Base-by-base conservation (phyloP, 1,284 basidiomycete genomes). In the Dichomitus squalens region DNA sequence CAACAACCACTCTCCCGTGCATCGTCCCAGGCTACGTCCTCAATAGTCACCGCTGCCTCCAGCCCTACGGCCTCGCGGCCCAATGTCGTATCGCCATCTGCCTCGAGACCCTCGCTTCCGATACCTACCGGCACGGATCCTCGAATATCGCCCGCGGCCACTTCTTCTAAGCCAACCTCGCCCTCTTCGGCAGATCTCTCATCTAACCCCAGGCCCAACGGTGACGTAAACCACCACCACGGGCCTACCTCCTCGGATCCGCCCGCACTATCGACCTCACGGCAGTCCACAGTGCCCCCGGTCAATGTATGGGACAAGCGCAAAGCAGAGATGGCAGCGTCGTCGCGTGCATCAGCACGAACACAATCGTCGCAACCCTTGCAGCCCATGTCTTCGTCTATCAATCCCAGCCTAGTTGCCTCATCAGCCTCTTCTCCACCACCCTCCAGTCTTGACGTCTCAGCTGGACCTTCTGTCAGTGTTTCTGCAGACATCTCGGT, bases 281-380 rank as follows among this genome's bases (percentile, higher is more conserved):
- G 61, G 46, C 54, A 60, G 40, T 14, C 64, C 21, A 12, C 62
- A 57, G 57, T 68, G 7, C 71, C 76, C 35, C 61, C 68, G 3
- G 66, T 70, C 41, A 84, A 84, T 63, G 73, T 82, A 4, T 85
- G 83, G 83, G 74, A 72, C 61, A 64, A 75, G 55, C 75, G 82
- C 18, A 81, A 74, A 59, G 80, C 81, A 61, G 76, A 81, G 59
- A 76, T 79, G 72, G 75, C 75, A 52, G 64, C 68, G 52, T 31
- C 68, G 52, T 31, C 50, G 14, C 72, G 70, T n/a, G 59, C 66
- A 7, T 64, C 49, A 31, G 31, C 58, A 25, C 63, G 40, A 35
- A 31, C 49, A 41, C 56, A 41, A 4, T 34, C 70, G 21, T 53
- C 58, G 11, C 44, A 59, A 11, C 20, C 51, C 11, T 21, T 52